phyloP scores from a whole-genome alignment of 495 filamentous ascomycete species.

The Pseudomonodictys pantanalensis region DNA sequence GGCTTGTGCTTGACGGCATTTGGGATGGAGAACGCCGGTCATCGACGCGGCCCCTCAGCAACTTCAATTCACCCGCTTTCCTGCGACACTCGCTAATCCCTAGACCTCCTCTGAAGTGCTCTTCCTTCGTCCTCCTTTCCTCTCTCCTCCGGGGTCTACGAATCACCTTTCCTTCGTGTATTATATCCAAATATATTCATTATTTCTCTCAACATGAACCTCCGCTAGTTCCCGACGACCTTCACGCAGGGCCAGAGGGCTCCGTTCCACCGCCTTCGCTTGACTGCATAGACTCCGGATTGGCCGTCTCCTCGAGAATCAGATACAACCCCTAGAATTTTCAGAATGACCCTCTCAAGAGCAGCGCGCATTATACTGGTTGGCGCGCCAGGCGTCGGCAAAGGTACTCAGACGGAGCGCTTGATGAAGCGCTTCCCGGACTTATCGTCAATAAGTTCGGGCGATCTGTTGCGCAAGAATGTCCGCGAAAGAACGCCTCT shows the following conservation, averaged over 20 bases:
- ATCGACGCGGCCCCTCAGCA: no score
- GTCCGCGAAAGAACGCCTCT: constrained; percentile 75
- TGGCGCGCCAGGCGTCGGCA: constrained; percentile 90
- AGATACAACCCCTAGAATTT: background rate
- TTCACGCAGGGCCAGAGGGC: constrained; percentile 20
- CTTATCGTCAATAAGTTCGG: constrained; percentile 87
- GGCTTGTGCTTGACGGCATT: background rate
- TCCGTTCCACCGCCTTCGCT: constrained; percentile 13
- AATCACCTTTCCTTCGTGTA: background rate
- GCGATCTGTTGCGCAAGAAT: constrained; percentile 89
- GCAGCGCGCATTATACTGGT: constrained; percentile 93
- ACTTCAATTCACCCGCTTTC: no score
- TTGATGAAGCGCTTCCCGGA: constrained; percentile 83
- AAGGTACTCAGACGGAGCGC: constrained; percentile 91
- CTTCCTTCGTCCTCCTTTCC: background rate
- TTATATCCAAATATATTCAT: background rate
- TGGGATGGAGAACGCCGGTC: background rate
- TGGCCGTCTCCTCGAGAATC: background rate
- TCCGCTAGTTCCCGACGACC: constrained; percentile 19
- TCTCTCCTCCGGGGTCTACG: background rate
- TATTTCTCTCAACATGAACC: constrained; percentile 10
- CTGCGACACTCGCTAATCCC: no score
- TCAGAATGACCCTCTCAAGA: constrained; percentile 32
- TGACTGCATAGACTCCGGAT: constrained; percentile 2
- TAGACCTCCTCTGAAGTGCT: background rate